Base-by-base conservation (phyloP, 2,329 filamentous ascomycete genomes). In the Bipolaris victoriae region DNA sequence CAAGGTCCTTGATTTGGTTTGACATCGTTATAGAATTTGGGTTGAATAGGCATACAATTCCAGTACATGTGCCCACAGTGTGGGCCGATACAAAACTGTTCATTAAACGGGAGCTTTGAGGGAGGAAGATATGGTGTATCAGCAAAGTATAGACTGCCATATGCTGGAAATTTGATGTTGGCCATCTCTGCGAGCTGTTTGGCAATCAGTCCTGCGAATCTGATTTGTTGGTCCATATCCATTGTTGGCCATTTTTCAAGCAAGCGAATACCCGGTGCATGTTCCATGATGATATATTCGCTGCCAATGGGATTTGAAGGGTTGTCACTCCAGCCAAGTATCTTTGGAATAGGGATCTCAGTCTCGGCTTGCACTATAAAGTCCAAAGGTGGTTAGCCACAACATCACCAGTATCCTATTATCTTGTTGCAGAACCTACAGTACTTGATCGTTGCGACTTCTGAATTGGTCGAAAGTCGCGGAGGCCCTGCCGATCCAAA, bases 361-460 rank as follows among this genome's bases (percentile, higher is more conserved):
- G 78, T 80, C 26, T 76, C 68, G 0, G 55, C 31, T 70, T 74
- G 71, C 55, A 78, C 76, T 79, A 60, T 16, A 59, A 57, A 53
- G 46, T 1, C 22, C 15, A 3, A 11, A 36, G n/a, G 51, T 37
- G 36, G 60, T 68, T 37, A 67, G 56, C 61, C 43, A 29, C 41
- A 43, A 24, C 53, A 52, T 26, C 40, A 44, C n/a, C 9, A 29
- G 26, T 29, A 4, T 11, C 26, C 9, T 11, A 11, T 29, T 4
- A 29, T 29, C 3, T 10, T 29, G 10, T 29, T 9, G 26, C 26
- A 40, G 11, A 9, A 49, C 36, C 7, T 68, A 80, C 78, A 43
- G 58, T 77, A 81, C 45, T 65, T 64, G 45, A 82, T 77, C 1
- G 79, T 82, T 26, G 80, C 79, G 61, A 82, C 78, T 65, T 82